These are phyloP conservation scores for rapeseed (Brassica napus) DNA, from an alignment of 345 rosid genomes.

Conservation along the genomic window DNA sequence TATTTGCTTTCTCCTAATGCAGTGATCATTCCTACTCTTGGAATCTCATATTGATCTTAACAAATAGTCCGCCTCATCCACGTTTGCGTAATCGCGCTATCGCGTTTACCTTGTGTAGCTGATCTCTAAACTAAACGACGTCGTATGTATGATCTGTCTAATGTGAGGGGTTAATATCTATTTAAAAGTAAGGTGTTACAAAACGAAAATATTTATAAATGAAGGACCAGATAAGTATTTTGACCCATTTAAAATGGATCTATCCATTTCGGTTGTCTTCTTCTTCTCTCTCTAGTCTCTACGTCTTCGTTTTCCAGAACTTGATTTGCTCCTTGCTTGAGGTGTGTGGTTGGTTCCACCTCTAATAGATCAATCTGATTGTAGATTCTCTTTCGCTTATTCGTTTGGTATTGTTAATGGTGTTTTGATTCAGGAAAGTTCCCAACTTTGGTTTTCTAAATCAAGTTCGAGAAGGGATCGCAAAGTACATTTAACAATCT, in stretches of 20 bases:
- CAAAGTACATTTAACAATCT: conserved; percentile 6
- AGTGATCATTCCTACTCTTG: not conserved
- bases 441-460: not conserved
- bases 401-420: not conserved
- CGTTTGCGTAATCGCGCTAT: not conserved
- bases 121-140: not conserved
- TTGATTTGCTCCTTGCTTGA: conserved; percentile 9
- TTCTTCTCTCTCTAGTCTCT: not conserved
- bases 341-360: not conserved
- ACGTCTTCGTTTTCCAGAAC: not conserved
- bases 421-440: not conserved
- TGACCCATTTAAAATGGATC: conserved; percentile 25
- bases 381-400: not conserved
- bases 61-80: too few species aligned
- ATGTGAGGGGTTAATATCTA: not conserved
- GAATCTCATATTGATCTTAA: conserved; percentile 7
- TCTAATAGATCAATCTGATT: conserved; percentile 9
- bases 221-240: conserved; percentile 1
- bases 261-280: conserved; percentile 26
- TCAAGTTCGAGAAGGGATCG: conserved; percentile 30
- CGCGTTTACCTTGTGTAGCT: too few species aligned
- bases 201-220: conserved; percentile 1
- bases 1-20: not conserved
- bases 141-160: not conserved
- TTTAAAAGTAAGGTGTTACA: not conserved